phyloP scores from a whole-genome alignment of 148 eudicot genomes.

The Oxyria digyna region DNA sequence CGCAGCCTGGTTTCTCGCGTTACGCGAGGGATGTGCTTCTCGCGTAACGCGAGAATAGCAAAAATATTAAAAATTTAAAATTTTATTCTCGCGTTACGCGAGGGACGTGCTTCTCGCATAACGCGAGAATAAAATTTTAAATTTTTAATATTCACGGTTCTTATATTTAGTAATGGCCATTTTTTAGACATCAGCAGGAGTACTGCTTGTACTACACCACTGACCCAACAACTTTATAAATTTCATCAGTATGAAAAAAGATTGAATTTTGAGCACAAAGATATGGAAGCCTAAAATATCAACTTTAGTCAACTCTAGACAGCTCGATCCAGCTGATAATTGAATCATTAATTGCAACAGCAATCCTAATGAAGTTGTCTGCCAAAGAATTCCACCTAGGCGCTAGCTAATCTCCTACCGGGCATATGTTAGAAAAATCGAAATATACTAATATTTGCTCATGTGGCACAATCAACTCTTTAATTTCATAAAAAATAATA shows the following conservation, averaged over 20 bases:
- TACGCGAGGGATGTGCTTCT: too few species aligned
- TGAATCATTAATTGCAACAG: not conserved
- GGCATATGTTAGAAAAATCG: too few species aligned
- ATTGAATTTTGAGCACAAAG: not conserved
- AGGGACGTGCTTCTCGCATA: too few species aligned
- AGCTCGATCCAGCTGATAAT: constrained; percentile 4
- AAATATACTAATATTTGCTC: too few species aligned
- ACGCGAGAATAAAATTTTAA: too few species aligned
- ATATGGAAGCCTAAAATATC: not conserved
- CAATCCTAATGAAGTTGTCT: not conserved
- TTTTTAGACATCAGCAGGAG: not conserved
- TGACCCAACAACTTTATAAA: not conserved
- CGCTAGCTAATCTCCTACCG: not conserved
- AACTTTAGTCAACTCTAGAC: not conserved
- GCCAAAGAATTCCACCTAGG: constrained; percentile 6
- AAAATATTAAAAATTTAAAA: too few species aligned
- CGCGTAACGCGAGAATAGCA: too few species aligned
- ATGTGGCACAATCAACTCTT: not conserved
- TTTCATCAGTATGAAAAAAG: too few species aligned
- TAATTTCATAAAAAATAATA: not conserved
- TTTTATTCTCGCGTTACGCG: too few species aligned
- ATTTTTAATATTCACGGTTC: too few species aligned
- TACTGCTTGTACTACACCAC: not conserved
- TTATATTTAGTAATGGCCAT: too few species aligned
- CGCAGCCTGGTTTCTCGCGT: too few species aligned